Evolutionary conservation across 257 asterid genomes (phyloP).

Genomic region (Anisodus acutangulus): DNA sequence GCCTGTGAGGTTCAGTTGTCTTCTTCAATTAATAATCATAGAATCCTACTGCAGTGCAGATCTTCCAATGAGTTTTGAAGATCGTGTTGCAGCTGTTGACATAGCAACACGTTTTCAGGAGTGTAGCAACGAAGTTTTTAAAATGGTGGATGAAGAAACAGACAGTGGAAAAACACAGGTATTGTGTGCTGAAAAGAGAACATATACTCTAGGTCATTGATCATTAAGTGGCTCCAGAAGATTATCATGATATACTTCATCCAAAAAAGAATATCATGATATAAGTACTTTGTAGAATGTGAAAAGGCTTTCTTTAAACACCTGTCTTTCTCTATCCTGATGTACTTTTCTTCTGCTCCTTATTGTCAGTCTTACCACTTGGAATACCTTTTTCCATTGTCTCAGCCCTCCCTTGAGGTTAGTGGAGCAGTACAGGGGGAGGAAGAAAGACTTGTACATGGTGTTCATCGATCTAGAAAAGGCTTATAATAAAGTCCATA

Average conservation of each 20-base stretch:
- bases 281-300: too few species aligned
- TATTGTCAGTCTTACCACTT: constrained; percentile 23
- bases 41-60: constrained; percentile 94
- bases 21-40: constrained; percentile 41
- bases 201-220: background rate
- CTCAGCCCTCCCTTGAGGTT: too few species aligned
- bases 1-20: background rate
- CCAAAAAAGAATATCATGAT: too few species aligned
- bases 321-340: constrained; percentile 21
- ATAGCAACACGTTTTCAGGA: constrained; percentile 92
- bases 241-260: background rate
- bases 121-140: constrained; percentile 68
- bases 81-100: constrained; percentile 98
- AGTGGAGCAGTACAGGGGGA: too few species aligned
- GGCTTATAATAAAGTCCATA: too few species aligned
- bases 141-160: constrained; percentile 92
- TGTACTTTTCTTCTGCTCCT: background rate
- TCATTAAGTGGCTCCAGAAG: background rate
- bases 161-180: constrained; percentile 95
- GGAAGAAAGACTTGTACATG: too few species aligned
- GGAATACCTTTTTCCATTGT: background rate
- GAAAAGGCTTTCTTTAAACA: background rate
- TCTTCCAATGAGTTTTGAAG: constrained; percentile 98
- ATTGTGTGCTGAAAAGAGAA: constrained; percentile 29
- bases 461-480: too few species aligned